phyloP scores from a whole-genome alignment of 148 eudicot species.

The Heliamphora exappendiculata region DNA sequence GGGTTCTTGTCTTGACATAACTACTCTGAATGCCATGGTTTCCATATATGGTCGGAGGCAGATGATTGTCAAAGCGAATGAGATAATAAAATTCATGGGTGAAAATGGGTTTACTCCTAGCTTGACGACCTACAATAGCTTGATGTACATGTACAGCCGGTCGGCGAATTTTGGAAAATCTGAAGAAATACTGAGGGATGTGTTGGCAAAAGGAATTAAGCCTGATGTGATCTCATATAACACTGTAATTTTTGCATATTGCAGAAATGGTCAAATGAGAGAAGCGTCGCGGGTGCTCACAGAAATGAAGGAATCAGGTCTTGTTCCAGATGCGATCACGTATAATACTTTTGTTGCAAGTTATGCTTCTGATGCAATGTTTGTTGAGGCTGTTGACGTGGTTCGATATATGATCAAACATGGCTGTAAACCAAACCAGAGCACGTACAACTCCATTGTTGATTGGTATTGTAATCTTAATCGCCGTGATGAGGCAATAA shows the following conservation, averaged over 20 bases:
- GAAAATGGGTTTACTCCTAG: slow-evolving; percentile 68
- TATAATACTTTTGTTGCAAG: slow-evolving; percentile 71
- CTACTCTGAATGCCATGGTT: slow-evolving; percentile 70
- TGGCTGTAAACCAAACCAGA: slow-evolving; percentile 66
- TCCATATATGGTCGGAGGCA: slow-evolving; percentile 77
- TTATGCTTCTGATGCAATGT: slow-evolving; percentile 70
- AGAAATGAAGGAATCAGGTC: slow-evolving; percentile 55
- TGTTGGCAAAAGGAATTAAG: slow-evolving; percentile 53
- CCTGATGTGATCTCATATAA: slow-evolving; percentile 84
- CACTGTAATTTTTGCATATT: slow-evolving; percentile 71
- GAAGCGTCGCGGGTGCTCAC: slow-evolving; percentile 64
- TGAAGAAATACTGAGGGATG: slow-evolving; percentile 56
- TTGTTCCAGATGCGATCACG: slow-evolving; percentile 66
- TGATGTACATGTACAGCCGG: slow-evolving; percentile 83
- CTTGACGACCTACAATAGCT: slow-evolving; percentile 68
- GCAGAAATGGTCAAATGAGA: slow-evolving; percentile 58
- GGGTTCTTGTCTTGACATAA: slow-evolving; percentile 56
- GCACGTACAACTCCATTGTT: slow-evolving; percentile 76
- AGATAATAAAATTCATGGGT: slow-evolving; percentile 57
- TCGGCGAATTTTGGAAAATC: slow-evolving; percentile 53
- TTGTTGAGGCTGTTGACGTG: slow-evolving; percentile 71
- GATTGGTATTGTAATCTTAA: slow-evolving; percentile 68
- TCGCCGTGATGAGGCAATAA: slow-evolving; percentile 53
- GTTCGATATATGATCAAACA: slow-evolving; percentile 66
- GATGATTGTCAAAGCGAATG: slow-evolving; percentile 58